Conservation (phyloP, 2,329 filamentous ascomycete species). For the Ceratocystis cubensis region DNA sequence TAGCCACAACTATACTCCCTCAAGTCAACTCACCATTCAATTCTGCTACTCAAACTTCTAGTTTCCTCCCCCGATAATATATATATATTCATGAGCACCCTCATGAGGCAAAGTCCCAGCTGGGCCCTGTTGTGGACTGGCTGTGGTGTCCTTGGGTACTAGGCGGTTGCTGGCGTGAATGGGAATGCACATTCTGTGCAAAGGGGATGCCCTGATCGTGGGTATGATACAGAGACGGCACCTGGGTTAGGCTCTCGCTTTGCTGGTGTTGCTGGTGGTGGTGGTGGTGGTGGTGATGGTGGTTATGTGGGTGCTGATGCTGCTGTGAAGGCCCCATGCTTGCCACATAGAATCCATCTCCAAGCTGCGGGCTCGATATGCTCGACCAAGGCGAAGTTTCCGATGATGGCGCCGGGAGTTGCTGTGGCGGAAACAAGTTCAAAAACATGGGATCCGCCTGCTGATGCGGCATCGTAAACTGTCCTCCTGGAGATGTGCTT, state of each 20-base stretch:
- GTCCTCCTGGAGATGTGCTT: background rate
- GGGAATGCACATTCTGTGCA: background rate
- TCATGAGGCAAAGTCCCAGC: background rate
- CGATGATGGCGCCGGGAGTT: background rate
- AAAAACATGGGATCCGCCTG: background rate
- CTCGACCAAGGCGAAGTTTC: background rate
- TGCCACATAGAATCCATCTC: background rate
- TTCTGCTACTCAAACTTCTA: too few species aligned
- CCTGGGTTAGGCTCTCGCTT: background rate
- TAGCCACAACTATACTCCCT: background rate
- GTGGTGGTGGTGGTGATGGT: constrained; percentile 1
- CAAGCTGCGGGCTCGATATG: background rate
- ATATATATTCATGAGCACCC: too few species aligned
- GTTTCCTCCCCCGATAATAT: too few species aligned
- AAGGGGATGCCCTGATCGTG: background rate
- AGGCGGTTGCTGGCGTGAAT: background rate
- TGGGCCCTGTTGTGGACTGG: background rate
- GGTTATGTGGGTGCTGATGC: background rate
- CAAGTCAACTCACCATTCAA: too few species aligned
- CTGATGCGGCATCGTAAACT: background rate
- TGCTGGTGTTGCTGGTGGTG: constrained; percentile 5
- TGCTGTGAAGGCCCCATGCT: background rate
- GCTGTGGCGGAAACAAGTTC: background rate
- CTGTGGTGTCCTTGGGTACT: background rate
- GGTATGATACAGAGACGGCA: background rate